Percentiles rank a stretch among this genome's conserved stretches.
Conservation (phyloP, 2,329 filamentous ascomycete species). For the Coniochaeta hoffmannii region DNA sequence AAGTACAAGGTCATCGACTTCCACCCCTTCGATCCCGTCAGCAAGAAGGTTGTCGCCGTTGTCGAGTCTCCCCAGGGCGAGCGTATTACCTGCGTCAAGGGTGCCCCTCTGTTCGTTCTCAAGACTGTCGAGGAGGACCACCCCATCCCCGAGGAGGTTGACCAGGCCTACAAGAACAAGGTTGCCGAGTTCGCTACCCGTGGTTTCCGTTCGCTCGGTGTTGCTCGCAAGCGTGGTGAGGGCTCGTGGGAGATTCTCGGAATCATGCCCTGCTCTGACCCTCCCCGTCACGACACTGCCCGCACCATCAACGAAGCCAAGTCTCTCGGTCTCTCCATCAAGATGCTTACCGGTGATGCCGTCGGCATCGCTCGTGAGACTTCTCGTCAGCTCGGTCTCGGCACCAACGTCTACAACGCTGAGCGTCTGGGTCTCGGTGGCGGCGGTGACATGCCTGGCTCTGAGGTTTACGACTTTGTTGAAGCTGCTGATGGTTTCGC, state of each 20-base stretch:
- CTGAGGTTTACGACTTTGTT: slow-evolving; percentile 91
- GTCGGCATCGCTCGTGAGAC: slow-evolving; percentile 91
- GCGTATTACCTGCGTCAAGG: slow-evolving; percentile 83
- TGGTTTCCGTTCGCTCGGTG: slow-evolving; percentile 90
- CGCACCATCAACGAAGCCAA: slow-evolving; percentile 89
- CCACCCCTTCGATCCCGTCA: slow-evolving; percentile 84
- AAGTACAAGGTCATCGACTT: slow-evolving; percentile 84
- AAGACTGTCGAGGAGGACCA: slow-evolving; percentile 84
- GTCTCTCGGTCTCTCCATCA: slow-evolving; percentile 79
- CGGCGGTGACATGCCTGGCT: slow-evolving; percentile 87
- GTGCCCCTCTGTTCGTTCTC: slow-evolving; percentile 79
- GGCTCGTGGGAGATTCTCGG: slow-evolving; percentile 84
- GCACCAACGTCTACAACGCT: slow-evolving; percentile 90
- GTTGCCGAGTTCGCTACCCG: slow-evolving; percentile 86
- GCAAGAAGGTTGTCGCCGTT: slow-evolving; percentile 82
- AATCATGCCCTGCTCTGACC: slow-evolving; percentile 92
- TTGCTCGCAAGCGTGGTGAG: slow-evolving; percentile 81
- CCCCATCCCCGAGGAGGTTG: slow-evolving; percentile 66
- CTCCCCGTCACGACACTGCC: slow-evolving; percentile 82
- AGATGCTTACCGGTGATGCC: slow-evolving; percentile 94
- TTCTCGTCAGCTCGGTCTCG: slow-evolving; percentile 82
- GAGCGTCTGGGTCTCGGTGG: slow-evolving; percentile 86
- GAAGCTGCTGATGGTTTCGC: slow-evolving; percentile 93
- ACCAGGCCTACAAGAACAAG: slow-evolving; percentile 84
- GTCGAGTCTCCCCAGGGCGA: slow-evolving; percentile 80